Percentiles rank a stretch among this genome's conserved stretches.
These are phyloP conservation scores for Vitis labrusca DNA, from an alignment of 164 flowering plant species.

Conservation along the genomic window DNA sequence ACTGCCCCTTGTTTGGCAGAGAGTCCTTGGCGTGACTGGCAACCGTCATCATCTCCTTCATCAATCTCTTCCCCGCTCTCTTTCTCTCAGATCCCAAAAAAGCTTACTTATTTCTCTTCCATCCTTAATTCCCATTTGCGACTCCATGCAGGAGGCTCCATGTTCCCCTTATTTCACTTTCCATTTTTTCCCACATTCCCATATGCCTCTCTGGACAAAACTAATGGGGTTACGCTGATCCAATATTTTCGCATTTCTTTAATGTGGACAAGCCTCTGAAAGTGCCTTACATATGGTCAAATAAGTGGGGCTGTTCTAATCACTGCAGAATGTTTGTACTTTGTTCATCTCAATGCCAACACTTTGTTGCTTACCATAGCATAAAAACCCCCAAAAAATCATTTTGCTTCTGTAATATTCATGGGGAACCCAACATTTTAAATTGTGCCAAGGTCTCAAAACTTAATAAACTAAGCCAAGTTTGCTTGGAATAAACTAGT, in stretches of 20 bases:
- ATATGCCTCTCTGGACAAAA: too few species aligned
- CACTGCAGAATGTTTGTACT: constrained; percentile 11
- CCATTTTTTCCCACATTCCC: neutral
- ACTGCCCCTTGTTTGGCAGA: too few species aligned
- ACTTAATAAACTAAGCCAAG: neutral
- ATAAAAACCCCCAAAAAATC: neutral
- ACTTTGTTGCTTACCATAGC: neutral
- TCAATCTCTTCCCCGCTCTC: too few species aligned
- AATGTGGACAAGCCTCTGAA: neutral
- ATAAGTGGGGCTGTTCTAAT: constrained; percentile 7
- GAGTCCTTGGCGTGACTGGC: too few species aligned
- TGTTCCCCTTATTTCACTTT: too few species aligned
- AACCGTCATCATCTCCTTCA: too few species aligned
- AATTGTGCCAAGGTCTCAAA: neutral
- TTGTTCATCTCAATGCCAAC: constrained; percentile 1
- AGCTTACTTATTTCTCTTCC: too few species aligned
- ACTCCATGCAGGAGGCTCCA: too few species aligned
- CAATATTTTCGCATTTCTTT: neutral
- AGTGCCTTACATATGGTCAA: constrained; percentile 3
- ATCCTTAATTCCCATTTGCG: too few species aligned
- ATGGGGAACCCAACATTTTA: neutral
- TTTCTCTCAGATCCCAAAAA: too few species aligned
- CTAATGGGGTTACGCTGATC: too few species aligned
- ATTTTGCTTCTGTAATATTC: neutral
- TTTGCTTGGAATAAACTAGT: too few species aligned